Evolutionary conservation across 2,329 filamentous ascomycete genomes (phyloP).

Genomic region (Phoma sp.): DNA sequence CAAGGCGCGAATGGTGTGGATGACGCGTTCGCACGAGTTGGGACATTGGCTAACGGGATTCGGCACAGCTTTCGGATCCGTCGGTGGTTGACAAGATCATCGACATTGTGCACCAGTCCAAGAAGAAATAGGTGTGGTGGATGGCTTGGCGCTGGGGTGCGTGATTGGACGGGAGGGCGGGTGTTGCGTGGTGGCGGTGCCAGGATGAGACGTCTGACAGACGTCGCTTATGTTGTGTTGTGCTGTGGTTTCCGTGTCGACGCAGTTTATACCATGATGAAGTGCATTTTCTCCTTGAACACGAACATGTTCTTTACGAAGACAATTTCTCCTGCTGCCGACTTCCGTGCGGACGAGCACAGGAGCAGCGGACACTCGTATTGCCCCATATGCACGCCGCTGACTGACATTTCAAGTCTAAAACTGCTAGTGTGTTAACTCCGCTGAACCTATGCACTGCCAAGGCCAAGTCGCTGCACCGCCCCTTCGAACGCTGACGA

Average conservation of each 20-base stretch:
- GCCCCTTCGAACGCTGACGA: slow-evolving; percentile 31
- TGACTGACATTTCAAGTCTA: slow-evolving; percentile 1
- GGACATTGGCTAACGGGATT: slow-evolving; percentile 33
- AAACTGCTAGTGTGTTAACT: slow-evolving; percentile 18
- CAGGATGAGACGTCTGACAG: slow-evolving; percentile 14
- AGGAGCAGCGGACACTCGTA: background rate
- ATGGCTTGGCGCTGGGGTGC: slow-evolving; percentile 9
- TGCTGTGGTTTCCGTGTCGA: slow-evolving; percentile 8
- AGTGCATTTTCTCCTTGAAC: too few relatives aligned
- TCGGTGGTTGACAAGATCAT: slow-evolving; percentile 91
- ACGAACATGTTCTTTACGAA: too few relatives aligned
- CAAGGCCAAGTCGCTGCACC: slow-evolving; percentile 11
- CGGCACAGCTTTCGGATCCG: slow-evolving; percentile 80
- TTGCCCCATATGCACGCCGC: slow-evolving; percentile 6
- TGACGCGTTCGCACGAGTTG: slow-evolving; percentile 37
- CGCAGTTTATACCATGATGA: slow-evolving; percentile 9
- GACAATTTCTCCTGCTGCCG: too few relatives aligned
- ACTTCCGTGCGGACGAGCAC: background rate
- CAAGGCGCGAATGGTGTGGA: slow-evolving; percentile 17
- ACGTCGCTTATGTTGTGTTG: slow-evolving; percentile 2
- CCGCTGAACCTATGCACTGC: slow-evolving; percentile 6
- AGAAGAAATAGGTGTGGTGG: slow-evolving; percentile 56
- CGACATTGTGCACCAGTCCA: slow-evolving; percentile 72
- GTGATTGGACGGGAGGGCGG: slow-evolving; percentile 8
- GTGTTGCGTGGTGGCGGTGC: too few relatives aligned